Evolutionary conservation across 2,329 filamentous ascomycete genomes (phyloP).

Genomic region (Fusarium austroafricanum): DNA sequence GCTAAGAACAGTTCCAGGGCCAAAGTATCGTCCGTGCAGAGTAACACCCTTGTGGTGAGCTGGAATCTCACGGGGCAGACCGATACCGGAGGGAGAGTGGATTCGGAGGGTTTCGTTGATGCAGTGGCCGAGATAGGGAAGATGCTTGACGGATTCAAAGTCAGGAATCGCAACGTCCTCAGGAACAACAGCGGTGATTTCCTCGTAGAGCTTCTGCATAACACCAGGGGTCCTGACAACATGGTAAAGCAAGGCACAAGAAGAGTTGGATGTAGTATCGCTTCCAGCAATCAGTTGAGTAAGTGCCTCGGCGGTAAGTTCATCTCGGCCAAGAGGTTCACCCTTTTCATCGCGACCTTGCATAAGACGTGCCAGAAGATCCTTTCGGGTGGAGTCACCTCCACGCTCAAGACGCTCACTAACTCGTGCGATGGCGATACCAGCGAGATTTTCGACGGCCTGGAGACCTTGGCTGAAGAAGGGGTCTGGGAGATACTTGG

Average conservation of each 20-base stretch:
- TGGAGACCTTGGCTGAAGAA: slow-evolving; percentile 82
- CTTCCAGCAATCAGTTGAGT: slow-evolving; percentile 87
- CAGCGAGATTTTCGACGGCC: slow-evolving; percentile 83
- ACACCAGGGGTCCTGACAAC: slow-evolving; percentile 77
- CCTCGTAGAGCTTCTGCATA: slow-evolving; percentile 75
- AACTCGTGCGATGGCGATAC: slow-evolving; percentile 88
- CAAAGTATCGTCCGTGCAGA: slow-evolving; percentile 77
- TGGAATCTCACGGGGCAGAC: slow-evolving; percentile 81
- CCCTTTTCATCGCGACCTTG: slow-evolving; percentile 86
- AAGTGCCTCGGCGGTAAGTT: slow-evolving; percentile 88
- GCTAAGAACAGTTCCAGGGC: slow-evolving; percentile 79
- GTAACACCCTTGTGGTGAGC: slow-evolving; percentile 70
- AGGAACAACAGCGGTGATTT: slow-evolving; percentile 78
- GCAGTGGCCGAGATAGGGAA: slow-evolving; percentile 80
- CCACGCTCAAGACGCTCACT: slow-evolving; percentile 77
- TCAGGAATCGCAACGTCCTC: slow-evolving; percentile 71
- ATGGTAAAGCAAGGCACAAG: slow-evolving; percentile 86
- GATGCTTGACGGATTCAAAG: slow-evolving; percentile 77
- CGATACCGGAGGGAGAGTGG: slow-evolving; percentile 87
- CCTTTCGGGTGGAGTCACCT: slow-evolving; percentile 71
- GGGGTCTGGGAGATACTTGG: slow-evolving; percentile 81
- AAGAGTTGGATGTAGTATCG: slow-evolving; percentile 83
- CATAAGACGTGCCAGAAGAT: slow-evolving; percentile 85
- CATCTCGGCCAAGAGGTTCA: slow-evolving; percentile 78
- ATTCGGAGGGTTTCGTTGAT: slow-evolving; percentile 88